Evolutionary conservation across 805 yeast species (phyloP).

Genomic region (Cyberlindnera sargentensis): DNA sequence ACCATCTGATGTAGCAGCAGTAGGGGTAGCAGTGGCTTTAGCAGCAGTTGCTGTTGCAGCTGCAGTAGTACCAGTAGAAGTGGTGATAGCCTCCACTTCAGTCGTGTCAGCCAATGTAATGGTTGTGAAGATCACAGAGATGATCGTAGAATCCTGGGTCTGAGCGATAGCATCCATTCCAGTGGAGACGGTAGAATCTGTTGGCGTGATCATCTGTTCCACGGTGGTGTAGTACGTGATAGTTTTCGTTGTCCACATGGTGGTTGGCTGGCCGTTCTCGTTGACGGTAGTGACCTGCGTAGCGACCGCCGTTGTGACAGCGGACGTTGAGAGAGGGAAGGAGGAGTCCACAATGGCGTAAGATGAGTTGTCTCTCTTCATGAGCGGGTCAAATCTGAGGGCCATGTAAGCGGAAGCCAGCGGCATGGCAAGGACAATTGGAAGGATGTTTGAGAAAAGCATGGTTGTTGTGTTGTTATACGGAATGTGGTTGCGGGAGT

Average conservation of each 20-base stretch:
- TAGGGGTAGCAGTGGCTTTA: constrained; percentile 6
- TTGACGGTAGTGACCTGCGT: constrained; percentile 19
- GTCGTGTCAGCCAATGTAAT: constrained; percentile 25
- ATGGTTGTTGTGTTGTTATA: constrained; percentile 3
- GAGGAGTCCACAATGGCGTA: not conserved
- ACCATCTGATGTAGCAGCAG: constrained; percentile 1
- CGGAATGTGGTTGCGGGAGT: not conserved
- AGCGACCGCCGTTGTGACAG: constrained; percentile 16
- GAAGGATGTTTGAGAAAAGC: constrained; percentile 10
- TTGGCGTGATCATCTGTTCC: constrained; percentile 37
- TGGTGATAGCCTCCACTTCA: constrained; percentile 31
- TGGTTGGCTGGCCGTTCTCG: constrained; percentile 31
- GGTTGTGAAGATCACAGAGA: constrained; percentile 34
- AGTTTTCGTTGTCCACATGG: constrained; percentile 34
- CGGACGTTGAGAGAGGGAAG: constrained; percentile 5
- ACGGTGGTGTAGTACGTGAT: constrained; percentile 38
- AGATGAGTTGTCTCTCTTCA: constrained; percentile 17
- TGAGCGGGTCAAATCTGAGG: constrained; percentile 16
- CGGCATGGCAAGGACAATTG: constrained; percentile 12
- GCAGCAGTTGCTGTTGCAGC: constrained; percentile 12
- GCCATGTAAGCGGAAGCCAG: constrained; percentile 21
- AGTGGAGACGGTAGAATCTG: constrained; percentile 7
- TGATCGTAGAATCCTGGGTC: constrained; percentile 33
- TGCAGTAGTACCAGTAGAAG: constrained; percentile 14
- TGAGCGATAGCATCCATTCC: constrained; percentile 4